Percentiles rank a stretch among this genome's conserved stretches.
Evolutionary conservation across 352 stramenopile genomes (phyloP).

Genomic region (Phytophthora pistaciae): DNA sequence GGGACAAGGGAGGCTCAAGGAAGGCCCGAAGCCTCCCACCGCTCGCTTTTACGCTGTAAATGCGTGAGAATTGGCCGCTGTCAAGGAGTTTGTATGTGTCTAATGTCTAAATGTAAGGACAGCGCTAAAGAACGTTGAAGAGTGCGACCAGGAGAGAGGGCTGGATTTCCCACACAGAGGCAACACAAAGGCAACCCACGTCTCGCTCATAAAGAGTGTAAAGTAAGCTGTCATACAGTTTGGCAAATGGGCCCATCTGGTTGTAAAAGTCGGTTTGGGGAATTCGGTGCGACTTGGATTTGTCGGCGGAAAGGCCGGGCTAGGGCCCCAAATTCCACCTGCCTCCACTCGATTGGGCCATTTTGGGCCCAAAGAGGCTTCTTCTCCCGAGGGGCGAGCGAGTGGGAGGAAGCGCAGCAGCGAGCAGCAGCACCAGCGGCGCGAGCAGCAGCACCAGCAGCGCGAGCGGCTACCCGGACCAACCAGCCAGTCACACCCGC

Average conservation of each 20-base stretch:
- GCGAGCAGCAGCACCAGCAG: constrained; percentile 1
- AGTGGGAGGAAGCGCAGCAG: constrained; percentile 22
- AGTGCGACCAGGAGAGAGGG: no score
- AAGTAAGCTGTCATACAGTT: neutral
- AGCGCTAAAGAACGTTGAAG: neutral
- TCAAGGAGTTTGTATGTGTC: neutral
- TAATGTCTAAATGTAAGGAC: neutral
- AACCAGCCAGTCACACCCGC: neutral
- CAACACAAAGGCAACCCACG: neutral
- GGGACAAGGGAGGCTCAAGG: constrained; percentile 26
- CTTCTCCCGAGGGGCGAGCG: constrained; percentile 32
- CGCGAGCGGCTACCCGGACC: constrained; percentile 8
- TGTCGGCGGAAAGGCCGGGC: constrained; percentile 27
- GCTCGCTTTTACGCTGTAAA: constrained; percentile 31
- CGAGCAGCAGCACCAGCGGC: neutral
- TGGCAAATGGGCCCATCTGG: neutral
- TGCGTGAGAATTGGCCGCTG: constrained; percentile 26
- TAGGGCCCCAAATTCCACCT: constrained; percentile 2
- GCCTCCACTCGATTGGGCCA: constrained; percentile 12
- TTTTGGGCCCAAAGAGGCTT: constrained; percentile 29
- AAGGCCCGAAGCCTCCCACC: neutral
- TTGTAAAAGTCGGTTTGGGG: constrained; percentile 16
- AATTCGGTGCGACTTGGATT: constrained; percentile 42
- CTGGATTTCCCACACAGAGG: neutral
- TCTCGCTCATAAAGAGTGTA: neutral